Base-by-base conservation (phyloP, 768 basidiomycete species). In the Tulasnella sp. region DNA sequence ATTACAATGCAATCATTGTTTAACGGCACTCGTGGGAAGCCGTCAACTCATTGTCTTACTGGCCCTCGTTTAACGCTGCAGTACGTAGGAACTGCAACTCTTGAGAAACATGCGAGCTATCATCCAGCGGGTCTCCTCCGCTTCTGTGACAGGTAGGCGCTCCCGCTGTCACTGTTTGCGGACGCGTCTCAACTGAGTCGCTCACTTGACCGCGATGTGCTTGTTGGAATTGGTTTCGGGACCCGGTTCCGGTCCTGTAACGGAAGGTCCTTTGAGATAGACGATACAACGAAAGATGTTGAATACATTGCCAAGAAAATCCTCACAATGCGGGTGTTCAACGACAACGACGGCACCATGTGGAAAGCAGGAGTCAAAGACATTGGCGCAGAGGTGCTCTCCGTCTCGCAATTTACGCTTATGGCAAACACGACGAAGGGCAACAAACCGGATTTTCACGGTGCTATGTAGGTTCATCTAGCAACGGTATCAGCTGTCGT, bases 401-500 rank as follows among this genome's bases (percentile, higher is more conserved):
- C 96, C 80, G 94, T 96, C 19, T 96, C 96, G 0, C 97, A 99
- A 80, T 97, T 97, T 82, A 96, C 96, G 1, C 86, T 99, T 36
- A 83, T 96, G 81, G 93, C 95, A 31, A 91, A 91, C 77, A 94
- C 94, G 22, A 85, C 87, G 72, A 97, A 97, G 82, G 94, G 94
- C 36, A 92, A 86, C 81, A 94, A 96, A 81, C 93, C 93, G 17
- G 95, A 97, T 82, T 98, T 98, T 80, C 96, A 96, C 83, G 88
- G 88, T 25, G 93, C 96, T 7, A 97, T 97, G 95, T 94, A 75
- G 29, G 88, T 34, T 70, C 31, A 58, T 22, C 4, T 34, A 25
- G 25, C 39, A 39, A n/a, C 4, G 37, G 11, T 36, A 12, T 25
- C 38, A 36, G 19, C 15, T 39, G 77, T 37, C 36, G 38, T 73